Base-by-base conservation (phyloP, 2,329 filamentous ascomycete species). In the Pseudogymnoascus sp. region DNA sequence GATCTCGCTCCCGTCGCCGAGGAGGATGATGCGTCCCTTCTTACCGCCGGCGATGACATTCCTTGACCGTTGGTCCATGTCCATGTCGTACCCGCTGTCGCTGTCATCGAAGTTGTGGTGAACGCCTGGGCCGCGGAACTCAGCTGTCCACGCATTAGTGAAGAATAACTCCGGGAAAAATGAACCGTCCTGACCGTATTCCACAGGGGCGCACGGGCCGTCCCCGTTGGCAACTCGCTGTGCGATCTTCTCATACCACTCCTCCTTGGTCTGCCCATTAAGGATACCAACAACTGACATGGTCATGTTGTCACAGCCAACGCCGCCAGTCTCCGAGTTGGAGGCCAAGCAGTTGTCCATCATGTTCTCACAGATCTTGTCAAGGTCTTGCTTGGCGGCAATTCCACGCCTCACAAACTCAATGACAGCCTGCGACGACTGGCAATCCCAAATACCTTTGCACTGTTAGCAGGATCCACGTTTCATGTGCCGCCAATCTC, bases 231-330 rank as follows among this genome's bases (percentile, higher is more conserved):
- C 90, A 76, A 99, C 94, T 73, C 94, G 86, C 79, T 89, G 91
- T 71, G 88, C 91, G 75, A 99, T 89, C 79, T 92, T 88, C 72
- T 97, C 90, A 76, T 99, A 99, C 94, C 94, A 99, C 78, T 97
- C 89, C 72, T 97, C 92, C 83, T 96, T 95, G 69, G 86, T 89
- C 81, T 90, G 92, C 74, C 93, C 94, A 71, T 90, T 86, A 68
- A 99, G 83, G 73, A 99, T 86, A 67, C 88, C 94, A 71, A 99
- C 79, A 67, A 99, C 83, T 69, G 88, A 80, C 89, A 99, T 97
- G 68, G 94, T 99, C 94, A 99, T 99, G 81, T 99, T 99, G 80
- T 99, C 94, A 75, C 94, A 99, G 64, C 94, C 94, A 64, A 99
- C 93, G 65, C 94, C 94, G 61, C 94, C 94, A 33, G 93, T 97